phyloP scores from a whole-genome alignment of 257 asterid genomes.

The Capsicum baccatum region DNA sequence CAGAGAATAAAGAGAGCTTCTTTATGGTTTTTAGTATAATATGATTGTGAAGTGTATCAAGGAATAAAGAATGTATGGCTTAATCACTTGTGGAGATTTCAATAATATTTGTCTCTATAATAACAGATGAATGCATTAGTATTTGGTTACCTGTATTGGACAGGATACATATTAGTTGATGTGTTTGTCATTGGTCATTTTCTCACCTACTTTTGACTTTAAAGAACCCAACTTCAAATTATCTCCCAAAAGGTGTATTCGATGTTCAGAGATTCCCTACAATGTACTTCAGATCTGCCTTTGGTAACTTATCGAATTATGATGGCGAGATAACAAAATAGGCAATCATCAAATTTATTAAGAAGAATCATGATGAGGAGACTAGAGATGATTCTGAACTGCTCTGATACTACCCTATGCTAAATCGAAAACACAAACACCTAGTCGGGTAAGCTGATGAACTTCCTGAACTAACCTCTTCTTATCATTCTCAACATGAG shows the following conservation, averaged over 20 bases:
- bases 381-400: too few species aligned
- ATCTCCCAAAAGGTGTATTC: slow-evolving; percentile 19
- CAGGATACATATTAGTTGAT: not conserved
- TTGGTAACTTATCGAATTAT: slow-evolving; percentile 28
- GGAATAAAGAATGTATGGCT: not conserved
- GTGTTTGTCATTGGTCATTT: not conserved
- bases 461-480: too few species aligned
- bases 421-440: too few species aligned
- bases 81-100: not conserved
- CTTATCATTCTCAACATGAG: too few species aligned
- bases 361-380: slow-evolving; percentile 22
- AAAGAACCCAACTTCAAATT: slow-evolving; percentile 30
- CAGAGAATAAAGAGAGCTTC: too few species aligned
- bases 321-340: slow-evolving; percentile 32
- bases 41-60: not conserved
- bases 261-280: slow-evolving; percentile 31
- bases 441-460: too few species aligned
- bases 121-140: not conserved
- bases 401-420: too few species aligned
- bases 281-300: slow-evolving; percentile 34
- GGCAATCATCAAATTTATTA: slow-evolving; percentile 33
- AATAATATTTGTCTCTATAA: not conserved
- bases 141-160: too few species aligned
- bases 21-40: not conserved
- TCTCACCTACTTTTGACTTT: not conserved